Base-by-base conservation (phyloP, 2,329 filamentous ascomycete genomes). In the Macroventuria anomochaeta region DNA sequence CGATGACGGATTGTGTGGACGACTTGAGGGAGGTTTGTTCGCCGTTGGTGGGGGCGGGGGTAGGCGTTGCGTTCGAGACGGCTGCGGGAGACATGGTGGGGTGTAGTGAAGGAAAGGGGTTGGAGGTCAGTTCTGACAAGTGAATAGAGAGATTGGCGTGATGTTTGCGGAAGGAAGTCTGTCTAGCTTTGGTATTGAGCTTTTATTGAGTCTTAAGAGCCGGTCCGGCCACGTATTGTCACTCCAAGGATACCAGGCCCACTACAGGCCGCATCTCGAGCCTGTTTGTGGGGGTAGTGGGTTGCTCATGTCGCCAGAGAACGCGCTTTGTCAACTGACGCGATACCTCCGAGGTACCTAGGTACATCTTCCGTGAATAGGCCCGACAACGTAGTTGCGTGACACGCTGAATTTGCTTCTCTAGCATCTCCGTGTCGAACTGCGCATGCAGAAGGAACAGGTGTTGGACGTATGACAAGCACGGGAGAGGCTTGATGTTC, bases 61-160 rank as follows among this genome's bases (percentile, higher is more conserved):
- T 28, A 8, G 58, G 44, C 23, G 63, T 60, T 10, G 51, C 39
- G 50, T 58, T 49, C 17, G 56, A 61, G 20, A 71, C 59, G 21
- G 67, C 69, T 26, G 69, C 55, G 17, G 70, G 69, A 49, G 70
- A 68, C 70, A 73, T 72, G 33, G 15, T 47, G 29, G 20, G 31
- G 12, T 46, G 18, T 12, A 11, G 12, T 18, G 2, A 7, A 38
- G 20, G 2, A 28, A 15, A 33, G 28, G 18, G 20, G n/a, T 7
- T 39, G 29, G 8, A 23, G 15, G 11, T 17, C 0, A 7, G 37
- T 32, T 7, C 5, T 5, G 4, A 26, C 8, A n/a, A 29, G 26
- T 26, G 25, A 40, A 13, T 34, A 15, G 23, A 29, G 36, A n/a
- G 37, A 33, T 18, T 20, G 17, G 17, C 2, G 12, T 6, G 32